phyloP scores from a whole-genome alignment of 768 basidiomycete species.

The Suillus subalutaceus region DNA sequence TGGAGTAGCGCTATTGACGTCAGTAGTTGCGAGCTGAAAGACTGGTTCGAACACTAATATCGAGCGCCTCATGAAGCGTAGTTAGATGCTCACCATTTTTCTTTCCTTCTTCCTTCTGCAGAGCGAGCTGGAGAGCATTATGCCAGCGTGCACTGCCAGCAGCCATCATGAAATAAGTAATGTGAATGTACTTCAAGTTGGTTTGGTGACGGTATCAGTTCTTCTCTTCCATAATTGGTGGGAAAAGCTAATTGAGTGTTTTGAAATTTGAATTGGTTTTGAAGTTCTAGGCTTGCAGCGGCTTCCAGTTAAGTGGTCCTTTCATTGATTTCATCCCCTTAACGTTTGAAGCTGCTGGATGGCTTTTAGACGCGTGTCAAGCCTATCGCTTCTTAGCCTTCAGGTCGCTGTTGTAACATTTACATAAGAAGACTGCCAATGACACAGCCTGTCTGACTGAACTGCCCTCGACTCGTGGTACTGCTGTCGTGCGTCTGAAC shows the following conservation, averaged over 20 bases:
- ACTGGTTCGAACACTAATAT: conserved; percentile 38
- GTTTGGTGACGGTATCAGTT: background rate
- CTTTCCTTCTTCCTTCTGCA: conserved; percentile 42
- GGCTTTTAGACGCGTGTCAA: background rate
- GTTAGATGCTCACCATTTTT: conserved; percentile 22
- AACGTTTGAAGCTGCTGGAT: conserved; percentile 25
- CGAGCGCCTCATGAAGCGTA: background rate
- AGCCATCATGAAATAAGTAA: conserved; percentile 12
- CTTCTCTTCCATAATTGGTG: too few relatives aligned
- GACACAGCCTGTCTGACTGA: background rate
- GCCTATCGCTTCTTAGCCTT: background rate
- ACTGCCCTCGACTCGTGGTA: background rate
- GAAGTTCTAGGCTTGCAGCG: background rate
- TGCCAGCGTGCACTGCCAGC: conserved; percentile 48
- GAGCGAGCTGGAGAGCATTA: conserved; percentile 43
- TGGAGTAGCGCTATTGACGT: conserved; percentile 38
- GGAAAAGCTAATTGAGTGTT: too few relatives aligned
- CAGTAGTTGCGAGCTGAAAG: conserved; percentile 49
- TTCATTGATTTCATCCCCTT: conserved; percentile 24
- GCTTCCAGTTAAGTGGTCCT: background rate
- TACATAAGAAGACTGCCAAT: background rate
- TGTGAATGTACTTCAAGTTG: background rate
- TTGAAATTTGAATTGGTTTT: too few relatives aligned
- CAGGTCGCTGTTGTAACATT: background rate
- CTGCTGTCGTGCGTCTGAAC: background rate